A percentile compares a stretch with the other conserved stretches of the same genome.
Conservation (phyloP, 1,284 basidiomycete species). For the Tremellales sp. region DNA sequence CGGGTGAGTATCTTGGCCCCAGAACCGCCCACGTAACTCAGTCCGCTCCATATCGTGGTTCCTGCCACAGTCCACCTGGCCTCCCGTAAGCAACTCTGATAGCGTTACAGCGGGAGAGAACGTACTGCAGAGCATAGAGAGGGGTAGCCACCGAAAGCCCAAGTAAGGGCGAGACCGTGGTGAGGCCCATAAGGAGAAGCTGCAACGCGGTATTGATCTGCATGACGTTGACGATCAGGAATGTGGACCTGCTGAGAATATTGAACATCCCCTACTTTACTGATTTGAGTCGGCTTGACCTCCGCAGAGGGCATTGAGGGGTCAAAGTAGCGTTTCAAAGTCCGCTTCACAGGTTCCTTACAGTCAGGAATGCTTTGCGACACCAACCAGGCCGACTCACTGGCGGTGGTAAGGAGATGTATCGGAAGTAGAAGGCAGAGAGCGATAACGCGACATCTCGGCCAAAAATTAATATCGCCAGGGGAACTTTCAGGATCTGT, state of each 20-base stretch:
- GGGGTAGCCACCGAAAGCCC: constrained; percentile 59
- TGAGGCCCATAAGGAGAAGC: constrained; percentile 79
- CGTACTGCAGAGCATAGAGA: constrained; percentile 64
- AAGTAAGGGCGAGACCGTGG: constrained; percentile 78
- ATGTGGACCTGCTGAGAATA: background rate
- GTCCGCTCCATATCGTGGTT: constrained; percentile 88
- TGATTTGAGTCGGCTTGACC: constrained; percentile 82
- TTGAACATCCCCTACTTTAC: constrained; percentile 61
- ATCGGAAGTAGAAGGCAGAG: constrained; percentile 92
- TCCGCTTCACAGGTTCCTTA: constrained; percentile 66
- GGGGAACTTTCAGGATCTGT: constrained; percentile 57
- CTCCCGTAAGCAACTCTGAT: constrained; percentile 30
- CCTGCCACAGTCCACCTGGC: constrained; percentile 74
- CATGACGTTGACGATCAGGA: constrained; percentile 15
- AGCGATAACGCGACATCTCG: constrained; percentile 82
- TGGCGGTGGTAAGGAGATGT: constrained; percentile 78
- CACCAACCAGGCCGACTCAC: constrained; percentile 53
- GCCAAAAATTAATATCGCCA: constrained; percentile 82
- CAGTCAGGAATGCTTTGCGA: constrained; percentile 5
- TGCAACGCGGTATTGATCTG: constrained; percentile 92
- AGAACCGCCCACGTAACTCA: constrained; percentile 77
- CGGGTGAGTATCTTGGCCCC: constrained; percentile 58
- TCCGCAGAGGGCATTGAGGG: constrained; percentile 91
- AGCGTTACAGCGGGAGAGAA: constrained; percentile 11
- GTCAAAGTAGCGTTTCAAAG: constrained; percentile 87